Evolutionary conservation across 2,329 filamentous ascomycete genomes (phyloP).

Genomic region (Orbilia ellipsospora): DNA sequence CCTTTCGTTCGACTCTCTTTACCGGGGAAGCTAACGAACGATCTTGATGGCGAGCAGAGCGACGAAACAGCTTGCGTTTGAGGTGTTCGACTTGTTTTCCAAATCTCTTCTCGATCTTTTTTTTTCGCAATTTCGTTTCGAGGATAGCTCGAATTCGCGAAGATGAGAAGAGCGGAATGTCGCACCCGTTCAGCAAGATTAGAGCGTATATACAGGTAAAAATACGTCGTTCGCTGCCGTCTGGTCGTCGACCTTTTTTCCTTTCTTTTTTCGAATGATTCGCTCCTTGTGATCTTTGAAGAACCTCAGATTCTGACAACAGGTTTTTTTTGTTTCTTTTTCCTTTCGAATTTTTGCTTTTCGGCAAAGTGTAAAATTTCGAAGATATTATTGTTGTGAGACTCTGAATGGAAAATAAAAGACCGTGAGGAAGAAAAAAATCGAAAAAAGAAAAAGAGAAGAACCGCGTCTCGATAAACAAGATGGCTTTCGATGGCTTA

Average conservation of each 20-base stretch:
- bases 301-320: constrained; percentile 35
- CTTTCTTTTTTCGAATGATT: constrained; percentile 12
- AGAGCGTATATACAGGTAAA: constrained; percentile 23
- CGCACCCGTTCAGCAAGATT: constrained; percentile 5
- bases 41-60: constrained; percentile 42
- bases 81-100: constrained; percentile 19
- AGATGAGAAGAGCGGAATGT: constrained; percentile 28
- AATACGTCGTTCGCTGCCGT: constrained; percentile 21
- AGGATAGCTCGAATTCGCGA: constrained; percentile 42
- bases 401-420: constrained; percentile 16
- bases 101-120: constrained; percentile 9
- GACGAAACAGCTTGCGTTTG: constrained; percentile 54
- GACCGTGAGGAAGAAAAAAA: constrained; percentile 8
- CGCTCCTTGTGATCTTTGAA: constrained; percentile 29
- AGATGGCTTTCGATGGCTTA: constrained; percentile 43
- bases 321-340: constrained; percentile 4
- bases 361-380: constrained; percentile 18
- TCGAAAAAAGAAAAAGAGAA: constrained; percentile 19
- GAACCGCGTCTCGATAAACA: constrained; percentile 31
- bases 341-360: constrained; percentile 45
- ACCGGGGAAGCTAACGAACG: constrained; percentile 6
- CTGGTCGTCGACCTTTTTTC: constrained; percentile 7
- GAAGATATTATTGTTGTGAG: constrained; percentile 28
- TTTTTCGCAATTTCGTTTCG: constrained; percentile 35
- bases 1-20: constrained; percentile 12